These are phyloP conservation scores for Epithele typhae DNA, from an alignment of 768 basidiomycete species.

Conservation along the genomic window DNA sequence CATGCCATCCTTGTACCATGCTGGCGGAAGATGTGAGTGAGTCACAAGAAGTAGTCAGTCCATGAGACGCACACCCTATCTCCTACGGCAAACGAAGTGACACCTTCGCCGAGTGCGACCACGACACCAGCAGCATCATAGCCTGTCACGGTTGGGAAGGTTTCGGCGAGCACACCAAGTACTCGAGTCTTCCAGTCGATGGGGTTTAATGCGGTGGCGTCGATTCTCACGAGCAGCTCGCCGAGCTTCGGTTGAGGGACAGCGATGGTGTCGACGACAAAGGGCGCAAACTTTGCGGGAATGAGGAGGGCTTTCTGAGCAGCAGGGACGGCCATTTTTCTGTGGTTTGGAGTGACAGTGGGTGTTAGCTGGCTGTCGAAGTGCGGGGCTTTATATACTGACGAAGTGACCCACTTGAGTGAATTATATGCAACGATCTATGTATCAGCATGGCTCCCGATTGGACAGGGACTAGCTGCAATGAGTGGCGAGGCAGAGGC, in stretches of 20 bases:
- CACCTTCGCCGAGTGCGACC: constrained; percentile 30
- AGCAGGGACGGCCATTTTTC: too few species aligned
- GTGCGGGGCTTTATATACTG: too few species aligned
- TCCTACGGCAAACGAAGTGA: constrained; percentile 26
- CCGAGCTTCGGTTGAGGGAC: constrained; percentile 33
- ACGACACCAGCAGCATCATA: constrained; percentile 13
- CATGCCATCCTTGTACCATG: not conserved
- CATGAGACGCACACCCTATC: constrained; percentile 34
- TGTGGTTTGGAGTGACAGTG: too few species aligned
- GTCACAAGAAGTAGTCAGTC: not conserved
- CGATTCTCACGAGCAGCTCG: constrained; percentile 39
- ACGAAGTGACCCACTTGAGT: too few species aligned
- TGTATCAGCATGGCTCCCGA: too few species aligned
- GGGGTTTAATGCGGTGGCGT: constrained; percentile 42
- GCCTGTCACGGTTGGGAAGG: constrained; percentile 22
- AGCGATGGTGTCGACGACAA: constrained; percentile 1
- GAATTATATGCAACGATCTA: too few species aligned
- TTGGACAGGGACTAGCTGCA: too few species aligned
- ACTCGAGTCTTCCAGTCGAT: constrained; percentile 18
- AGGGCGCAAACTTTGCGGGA: constrained; percentile 5
- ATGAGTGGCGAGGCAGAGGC: too few species aligned
- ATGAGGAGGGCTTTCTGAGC: constrained; percentile 18
- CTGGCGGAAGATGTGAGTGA: not conserved
- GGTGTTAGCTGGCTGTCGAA: too few species aligned
- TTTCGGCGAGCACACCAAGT: constrained; percentile 17